Base-by-base conservation (phyloP, 2,329 filamentous ascomycete genomes). In the Albifimbria verrucaria region DNA sequence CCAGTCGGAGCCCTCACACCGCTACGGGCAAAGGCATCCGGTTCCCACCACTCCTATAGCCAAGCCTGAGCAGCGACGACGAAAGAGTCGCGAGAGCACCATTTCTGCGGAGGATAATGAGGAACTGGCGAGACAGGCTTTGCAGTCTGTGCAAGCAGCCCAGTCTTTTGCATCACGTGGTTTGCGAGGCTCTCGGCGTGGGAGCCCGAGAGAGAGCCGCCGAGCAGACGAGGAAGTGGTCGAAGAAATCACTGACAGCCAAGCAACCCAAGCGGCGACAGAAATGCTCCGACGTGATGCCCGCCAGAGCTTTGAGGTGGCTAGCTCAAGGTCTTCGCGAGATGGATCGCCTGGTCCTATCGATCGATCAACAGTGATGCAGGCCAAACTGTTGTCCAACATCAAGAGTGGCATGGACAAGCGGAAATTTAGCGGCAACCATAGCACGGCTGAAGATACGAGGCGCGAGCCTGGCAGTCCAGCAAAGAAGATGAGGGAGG, bases 11-110 rank as follows among this genome's bases (percentile, higher is more conserved):
- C 79, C 81, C 15, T 73, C 73, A 3, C 76, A 78, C 20, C 75
- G 77, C 42, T 73, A 75, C 55, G 53, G 61, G 10, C 68, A 65
- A 54, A 58, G 65, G 48, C 72, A 74, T n/a, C 73, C 73, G 52
- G 64, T 71, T 2, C 73, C 76, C 6, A 74, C 73, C n/a, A 78
- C 77, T 0, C 76, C 78, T 2, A 68, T 70, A 9, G 68, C 71
- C 15, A 67, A 65, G 48, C 64, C 67, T 32, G 73, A 26, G 12
- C 23, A 75, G 20, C 74, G 75, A 48, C 78, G 82, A 36, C 82
- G 83, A 50, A 85, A 86, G 69, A 92, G 90, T 68, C 85, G 90
- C 55, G 91, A 95, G 68, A 93, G 89, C 72, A 95, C 90, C 2
- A 92, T 94, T 48, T 94, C 90, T 1, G 87, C 83, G 20, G 80